Evolutionary conservation across 306 rosid genomes (phyloP).

Genomic region (Heteromeles arbutifolia): DNA sequence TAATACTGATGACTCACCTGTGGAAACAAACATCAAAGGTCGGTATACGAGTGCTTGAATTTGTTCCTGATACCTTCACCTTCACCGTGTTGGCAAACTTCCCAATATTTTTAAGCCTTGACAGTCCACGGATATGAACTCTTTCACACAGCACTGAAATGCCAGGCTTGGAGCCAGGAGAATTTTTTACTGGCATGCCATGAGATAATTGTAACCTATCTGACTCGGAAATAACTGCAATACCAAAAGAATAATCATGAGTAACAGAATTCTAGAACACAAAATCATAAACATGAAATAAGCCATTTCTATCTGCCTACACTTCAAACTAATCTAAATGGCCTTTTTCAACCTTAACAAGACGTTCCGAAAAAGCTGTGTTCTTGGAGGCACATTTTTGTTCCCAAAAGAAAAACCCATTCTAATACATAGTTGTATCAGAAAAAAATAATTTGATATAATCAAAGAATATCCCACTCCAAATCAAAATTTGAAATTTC

Average conservation of each 20-base stretch:
- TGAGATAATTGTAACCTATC: conserved; percentile 42
- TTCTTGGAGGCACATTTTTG: not conserved
- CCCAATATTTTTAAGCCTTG: conserved; percentile 54
- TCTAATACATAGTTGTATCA: not conserved
- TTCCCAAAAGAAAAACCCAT: not conserved
- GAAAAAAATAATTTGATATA: not conserved
- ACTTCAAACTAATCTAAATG: not conserved
- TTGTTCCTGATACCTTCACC: conserved; percentile 50
- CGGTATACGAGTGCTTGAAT: conserved; percentile 30
- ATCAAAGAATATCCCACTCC: not conserved
- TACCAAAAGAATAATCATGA: not conserved
- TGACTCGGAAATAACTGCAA: conserved; percentile 48
- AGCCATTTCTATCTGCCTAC: not conserved
- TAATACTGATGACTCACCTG: conserved; percentile 41
- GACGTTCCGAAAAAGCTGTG: not conserved
- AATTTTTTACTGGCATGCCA: conserved; percentile 49
- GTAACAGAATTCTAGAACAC: not conserved
- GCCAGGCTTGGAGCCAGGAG: conserved; percentile 67
- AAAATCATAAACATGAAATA: not conserved
- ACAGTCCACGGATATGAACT: conserved; percentile 52
- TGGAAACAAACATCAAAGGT: conserved; percentile 76
- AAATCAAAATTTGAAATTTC: not conserved
- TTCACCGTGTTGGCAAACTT: conserved; percentile 54
- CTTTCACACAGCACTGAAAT: conserved; percentile 52
- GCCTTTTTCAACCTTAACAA: not conserved